Evolutionary conservation across 345 rosid genomes (phyloP), one percentile per base, ranked within the genome.

Genomic region (Lepidium africanum): DNA sequence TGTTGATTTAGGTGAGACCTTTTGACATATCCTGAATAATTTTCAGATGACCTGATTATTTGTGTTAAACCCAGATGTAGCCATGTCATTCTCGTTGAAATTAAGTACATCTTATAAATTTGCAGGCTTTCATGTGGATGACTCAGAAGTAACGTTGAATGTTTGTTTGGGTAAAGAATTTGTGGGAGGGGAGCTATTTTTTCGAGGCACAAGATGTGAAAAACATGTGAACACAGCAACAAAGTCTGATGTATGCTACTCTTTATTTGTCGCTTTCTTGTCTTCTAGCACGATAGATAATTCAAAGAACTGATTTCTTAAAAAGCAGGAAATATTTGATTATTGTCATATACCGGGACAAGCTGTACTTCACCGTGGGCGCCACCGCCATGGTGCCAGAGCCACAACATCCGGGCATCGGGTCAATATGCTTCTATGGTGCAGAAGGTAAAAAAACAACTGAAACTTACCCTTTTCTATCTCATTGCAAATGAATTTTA

Each of bases 121-220:
- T 75, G 65, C 71, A 94, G 99, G 97, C 62, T 91, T 94, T 77
- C 99, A 91, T 73, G 96, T 94, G 61, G 97, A 94, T 78, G 99
- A 94, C 81, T 89, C 97, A 9, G 99, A 94, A 82, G 96, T 94
- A 55, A 87, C 97, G 49, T 77, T 94, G 75, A 91, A 94, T 73
- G 93, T 87, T 80, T 91, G 97, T 83, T 82, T 94, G 96, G 97
- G 97, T 54, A 90, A 85, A 74, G 73, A 87, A 77, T 91, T 94
- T 78, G 76, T 81, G 76, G 97, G 96, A 21, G 99, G 99, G 56
- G 90, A 94, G 67, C 78, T 94, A 79, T 94, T 83, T 68, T 94
- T 94, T 55, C 82, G 96, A 27, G 96, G 99, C 25, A 81, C 86
- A 21, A 85, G 97, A 48, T 94, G 99, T 81, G 96, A 87, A 78